phyloP scores from a whole-genome alignment of 1,139 yeast species.

The Saccharomyces hybrid region DNA sequence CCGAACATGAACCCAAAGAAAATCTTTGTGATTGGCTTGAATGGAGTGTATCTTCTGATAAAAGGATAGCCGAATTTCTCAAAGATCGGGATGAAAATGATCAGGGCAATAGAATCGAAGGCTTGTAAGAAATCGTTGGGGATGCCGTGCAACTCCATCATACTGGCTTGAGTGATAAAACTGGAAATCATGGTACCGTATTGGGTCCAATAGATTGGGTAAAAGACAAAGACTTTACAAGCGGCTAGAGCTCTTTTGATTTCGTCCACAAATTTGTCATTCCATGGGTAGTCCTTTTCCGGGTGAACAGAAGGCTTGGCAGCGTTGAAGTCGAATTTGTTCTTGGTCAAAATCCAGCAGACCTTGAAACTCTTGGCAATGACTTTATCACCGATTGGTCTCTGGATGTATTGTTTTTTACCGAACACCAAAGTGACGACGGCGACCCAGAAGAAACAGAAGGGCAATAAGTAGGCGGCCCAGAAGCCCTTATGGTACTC shows the following conservation, averaged over 20 bases:
- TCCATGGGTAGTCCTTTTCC: conserved; percentile 34
- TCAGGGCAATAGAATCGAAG: conserved; percentile 60
- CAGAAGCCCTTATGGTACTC: conserved; percentile 53
- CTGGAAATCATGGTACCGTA: conserved; percentile 61
- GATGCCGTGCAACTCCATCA: conserved; percentile 58
- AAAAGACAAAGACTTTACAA: conserved; percentile 56
- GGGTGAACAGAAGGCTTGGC: conserved; percentile 53
- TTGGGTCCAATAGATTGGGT: conserved; percentile 52
- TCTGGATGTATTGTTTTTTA: conserved; percentile 48
- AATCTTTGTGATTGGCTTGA: conserved; percentile 67
- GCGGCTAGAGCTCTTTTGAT: conserved; percentile 51
- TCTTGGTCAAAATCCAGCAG: conserved; percentile 40
- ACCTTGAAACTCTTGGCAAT: conserved; percentile 50
- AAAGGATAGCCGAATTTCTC: conserved; percentile 52
- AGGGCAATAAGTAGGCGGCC: conserved; percentile 67
- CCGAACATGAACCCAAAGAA: conserved; percentile 69
- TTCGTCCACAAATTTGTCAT: conserved; percentile 54
- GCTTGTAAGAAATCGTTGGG: conserved; percentile 66
- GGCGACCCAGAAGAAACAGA: conserved; percentile 59
- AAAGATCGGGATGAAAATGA: conserved; percentile 55
- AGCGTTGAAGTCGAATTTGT: conserved; percentile 44
- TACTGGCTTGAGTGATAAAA: conserved; percentile 58
- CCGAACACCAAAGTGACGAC: conserved; percentile 50
- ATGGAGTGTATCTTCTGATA: conserved; percentile 49
- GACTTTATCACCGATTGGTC: conserved; percentile 58